Base-by-base conservation (phyloP, 352 stramenopile genomes). In the Phytopythium kandeliae region DNA sequence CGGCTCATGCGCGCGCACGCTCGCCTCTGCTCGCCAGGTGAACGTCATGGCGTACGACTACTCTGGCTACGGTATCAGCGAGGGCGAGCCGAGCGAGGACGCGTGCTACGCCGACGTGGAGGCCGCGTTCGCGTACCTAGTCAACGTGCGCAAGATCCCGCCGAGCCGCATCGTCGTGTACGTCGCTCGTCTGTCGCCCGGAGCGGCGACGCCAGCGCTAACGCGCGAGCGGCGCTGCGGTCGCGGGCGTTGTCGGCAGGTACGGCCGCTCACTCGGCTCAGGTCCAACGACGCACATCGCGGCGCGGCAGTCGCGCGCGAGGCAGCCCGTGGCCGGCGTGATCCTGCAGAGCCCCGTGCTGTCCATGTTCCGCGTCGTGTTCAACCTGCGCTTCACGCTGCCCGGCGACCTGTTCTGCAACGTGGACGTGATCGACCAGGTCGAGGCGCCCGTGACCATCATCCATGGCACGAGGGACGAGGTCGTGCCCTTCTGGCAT, bases 341-440 rank as follows among this genome's bases (percentile, higher is more conserved):
- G 11, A 98, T 99, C 65, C 64, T 99, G 25, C 91, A 97, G 63
- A 98, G 92, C 55, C 96, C 97, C 10, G 67, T 99, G 21, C 68
- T 98, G 21, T 98, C 90, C 50, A 97, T 97, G 33, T 99, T 98
- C 68, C 85, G 97, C 34, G 96, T 99, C 9, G 96, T 95, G 8
- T 99, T 99, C 71, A 96, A 98, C 68, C 99, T 99, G 74, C 86
- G 97, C 51, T 99, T 97, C 71, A 99, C 95, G 26, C 89, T 98
- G 49, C 75, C 89, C 0, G 95, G 97, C 8, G 97, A 99, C 63
- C 80, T 97, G 62, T 99, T 99, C 62, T 97, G 95, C 58, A 99
- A 99, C 66, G 91, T 99, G 36, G 96, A 99, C 60, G 69, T 90
- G 35, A 88, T 97, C 33, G 66, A 89, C 40, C 65, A 94, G 51